These are phyloP conservation scores for Fusarium sp. DNA, from an alignment of 2,329 filamentous ascomycete genomes.

Conservation along the genomic window DNA sequence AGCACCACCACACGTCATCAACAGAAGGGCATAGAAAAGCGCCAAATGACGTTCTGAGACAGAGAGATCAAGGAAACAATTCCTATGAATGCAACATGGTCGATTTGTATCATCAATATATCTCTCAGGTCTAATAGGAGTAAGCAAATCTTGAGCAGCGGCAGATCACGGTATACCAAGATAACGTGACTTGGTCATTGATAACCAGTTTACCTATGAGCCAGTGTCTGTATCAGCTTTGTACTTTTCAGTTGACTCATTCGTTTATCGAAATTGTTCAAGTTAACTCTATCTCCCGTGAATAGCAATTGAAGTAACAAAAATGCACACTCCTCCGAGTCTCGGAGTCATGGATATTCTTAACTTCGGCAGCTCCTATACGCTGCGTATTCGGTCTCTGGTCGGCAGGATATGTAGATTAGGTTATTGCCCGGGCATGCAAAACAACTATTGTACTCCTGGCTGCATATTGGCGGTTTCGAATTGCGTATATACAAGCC, in stretches of 20 bases:
- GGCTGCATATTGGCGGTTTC: conserved; percentile 2
- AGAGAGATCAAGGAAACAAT: background rate
- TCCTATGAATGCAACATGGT: too few relatives aligned
- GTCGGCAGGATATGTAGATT: conserved; percentile 3
- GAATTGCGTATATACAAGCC: background rate
- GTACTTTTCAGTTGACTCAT: background rate
- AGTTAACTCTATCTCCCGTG: background rate
- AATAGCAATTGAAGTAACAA: background rate
- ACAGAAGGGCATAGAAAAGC: background rate
- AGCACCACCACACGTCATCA: conserved; percentile 28
- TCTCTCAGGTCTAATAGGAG: too few relatives aligned
- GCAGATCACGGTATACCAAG: background rate
- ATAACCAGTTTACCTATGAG: background rate
- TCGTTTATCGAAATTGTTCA: background rate
- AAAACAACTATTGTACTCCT: background rate
- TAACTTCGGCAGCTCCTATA: background rate
- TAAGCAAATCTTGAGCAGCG: background rate
- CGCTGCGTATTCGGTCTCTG: background rate
- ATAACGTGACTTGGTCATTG: background rate
- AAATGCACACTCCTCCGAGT: conserved; percentile 8
- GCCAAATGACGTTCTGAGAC: conserved; percentile 9
- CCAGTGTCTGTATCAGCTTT: background rate
- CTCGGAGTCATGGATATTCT: conserved; percentile 7
- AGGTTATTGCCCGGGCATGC: background rate
- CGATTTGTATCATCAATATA: background rate